These are phyloP conservation scores for Perilla frutescens DNA, from an alignment of 257 asterid genomes.

Conservation along the genomic window DNA sequence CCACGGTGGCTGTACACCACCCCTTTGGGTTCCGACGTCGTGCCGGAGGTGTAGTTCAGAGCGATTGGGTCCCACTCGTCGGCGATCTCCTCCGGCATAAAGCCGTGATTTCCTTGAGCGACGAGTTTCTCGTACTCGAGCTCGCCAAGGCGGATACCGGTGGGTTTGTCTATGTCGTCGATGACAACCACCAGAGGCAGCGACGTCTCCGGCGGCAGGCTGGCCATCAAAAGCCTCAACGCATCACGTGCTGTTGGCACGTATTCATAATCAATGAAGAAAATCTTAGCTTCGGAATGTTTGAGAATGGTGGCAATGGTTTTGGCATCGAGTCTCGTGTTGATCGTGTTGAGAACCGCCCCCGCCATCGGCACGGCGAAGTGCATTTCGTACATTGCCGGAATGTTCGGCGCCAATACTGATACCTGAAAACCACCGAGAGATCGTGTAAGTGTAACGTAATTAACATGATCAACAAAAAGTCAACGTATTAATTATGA, in stretches of 20 bases:
- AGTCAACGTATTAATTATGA: too few relatives aligned
- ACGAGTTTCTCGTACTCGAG: slow-evolving; percentile 76
- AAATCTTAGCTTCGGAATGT: slow-evolving; percentile 72
- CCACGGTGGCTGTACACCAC: slow-evolving; percentile 93
- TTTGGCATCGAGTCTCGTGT: slow-evolving; percentile 73
- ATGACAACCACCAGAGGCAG: slow-evolving; percentile 66
- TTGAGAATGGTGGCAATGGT: slow-evolving; percentile 65
- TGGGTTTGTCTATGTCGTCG: slow-evolving; percentile 63
- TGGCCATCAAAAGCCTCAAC: slow-evolving; percentile 43
- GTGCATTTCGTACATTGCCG: slow-evolving; percentile 88
- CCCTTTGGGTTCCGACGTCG: slow-evolving; percentile 88
- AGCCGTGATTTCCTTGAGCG: slow-evolving; percentile 46
- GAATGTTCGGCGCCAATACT: slow-evolving; percentile 86
- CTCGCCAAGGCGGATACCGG: slow-evolving; percentile 55
- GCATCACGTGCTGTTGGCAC: slow-evolving; percentile 61
- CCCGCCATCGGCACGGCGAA: slow-evolving; percentile 98
- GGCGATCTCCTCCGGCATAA: slow-evolving; percentile 41
- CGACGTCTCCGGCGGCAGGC: slow-evolving; percentile 12
- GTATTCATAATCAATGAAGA: slow-evolving; percentile 66
- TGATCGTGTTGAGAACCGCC: slow-evolving; percentile 80
- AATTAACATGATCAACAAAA: too few relatives aligned
- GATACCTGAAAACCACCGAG: slow-evolving; percentile 56
- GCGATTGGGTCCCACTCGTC: slow-evolving; percentile 90
- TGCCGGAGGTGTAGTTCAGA: slow-evolving; percentile 84
- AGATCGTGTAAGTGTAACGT: too few relatives aligned